Conservation (phyloP, 148 eudicot genomes). For the Cornus florida region DNA sequence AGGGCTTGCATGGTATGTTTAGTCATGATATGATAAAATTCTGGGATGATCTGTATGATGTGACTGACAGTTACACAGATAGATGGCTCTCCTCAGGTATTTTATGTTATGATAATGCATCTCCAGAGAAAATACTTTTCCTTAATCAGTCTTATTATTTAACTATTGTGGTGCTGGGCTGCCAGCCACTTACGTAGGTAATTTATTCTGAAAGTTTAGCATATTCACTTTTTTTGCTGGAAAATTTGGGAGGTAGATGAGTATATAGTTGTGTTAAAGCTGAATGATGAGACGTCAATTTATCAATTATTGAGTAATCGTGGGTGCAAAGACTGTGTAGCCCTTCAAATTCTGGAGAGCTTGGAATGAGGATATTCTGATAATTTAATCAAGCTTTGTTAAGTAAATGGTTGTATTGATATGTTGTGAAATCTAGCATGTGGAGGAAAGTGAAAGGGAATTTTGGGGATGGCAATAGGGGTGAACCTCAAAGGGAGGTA, state of each 20-base stretch:
- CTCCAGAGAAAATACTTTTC: neutral
- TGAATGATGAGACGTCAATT: neutral
- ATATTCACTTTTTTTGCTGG: too few species aligned
- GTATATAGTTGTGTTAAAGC: neutral
- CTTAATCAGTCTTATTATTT: neutral
- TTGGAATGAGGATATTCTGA: too few species aligned
- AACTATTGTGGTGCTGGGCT: neutral
- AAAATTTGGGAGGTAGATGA: neutral
- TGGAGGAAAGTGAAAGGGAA: too few species aligned
- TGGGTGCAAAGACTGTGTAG: too few species aligned
- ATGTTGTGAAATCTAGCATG: too few species aligned
- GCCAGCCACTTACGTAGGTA: neutral
- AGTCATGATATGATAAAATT: slow-evolving; percentile 49
- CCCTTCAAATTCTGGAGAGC: too few species aligned
- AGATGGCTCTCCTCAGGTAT: slow-evolving; percentile 95
- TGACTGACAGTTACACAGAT: slow-evolving; percentile 82
- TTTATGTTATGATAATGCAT: slow-evolving; percentile 2
- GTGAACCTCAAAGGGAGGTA: too few species aligned
- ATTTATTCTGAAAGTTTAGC: too few species aligned
- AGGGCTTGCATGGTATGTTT: slow-evolving; percentile 70
- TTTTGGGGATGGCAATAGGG: too few species aligned
- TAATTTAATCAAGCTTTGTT: too few species aligned
- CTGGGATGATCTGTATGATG: slow-evolving; percentile 72
- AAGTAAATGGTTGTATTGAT: too few species aligned
- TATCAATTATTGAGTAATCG: too few species aligned